A percentile compares a stretch with the other conserved stretches of the same genome.
phyloP scores from a whole-genome alignment of 2,329 filamentous ascomycete genomes.

The Domatiomyces globalis region DNA sequence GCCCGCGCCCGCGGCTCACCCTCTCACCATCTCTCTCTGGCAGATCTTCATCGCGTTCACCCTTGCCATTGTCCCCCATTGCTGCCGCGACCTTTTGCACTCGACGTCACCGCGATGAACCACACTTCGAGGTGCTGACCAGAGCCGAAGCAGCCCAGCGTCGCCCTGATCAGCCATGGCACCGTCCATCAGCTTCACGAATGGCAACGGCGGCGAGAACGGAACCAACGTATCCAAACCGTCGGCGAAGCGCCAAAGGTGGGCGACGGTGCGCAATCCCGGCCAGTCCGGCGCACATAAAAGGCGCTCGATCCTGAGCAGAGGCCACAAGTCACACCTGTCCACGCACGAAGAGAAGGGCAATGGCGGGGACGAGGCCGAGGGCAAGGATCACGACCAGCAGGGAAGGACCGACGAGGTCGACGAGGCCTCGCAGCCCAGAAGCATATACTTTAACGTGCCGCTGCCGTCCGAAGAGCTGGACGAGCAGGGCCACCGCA shows the following conservation, averaged over 20 bases:
- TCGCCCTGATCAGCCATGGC: neutral
- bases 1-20: too few species aligned
- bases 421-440: slow-evolving; percentile 27
- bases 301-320: slow-evolving; percentile 66
- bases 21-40: neutral
- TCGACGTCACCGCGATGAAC: neutral
- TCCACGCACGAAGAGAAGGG: slow-evolving; percentile 42
- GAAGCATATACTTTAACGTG: slow-evolving; percentile 72
- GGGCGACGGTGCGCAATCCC: slow-evolving; percentile 83
- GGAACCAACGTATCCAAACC: slow-evolving; percentile 38
- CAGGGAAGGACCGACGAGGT: slow-evolving; percentile 17
- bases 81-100: neutral
- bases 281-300: slow-evolving; percentile 64
- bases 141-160: neutral
- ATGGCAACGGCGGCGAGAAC: neutral
- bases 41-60: neutral
- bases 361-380: slow-evolving; percentile 25
- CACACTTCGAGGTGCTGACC: neutral
- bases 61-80: neutral
- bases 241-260: slow-evolving; percentile 64
- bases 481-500: slow-evolving; percentile 67
- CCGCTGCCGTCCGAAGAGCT: slow-evolving; percentile 59
- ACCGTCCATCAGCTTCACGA: neutral
- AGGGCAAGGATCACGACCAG: slow-evolving; percentile 4
- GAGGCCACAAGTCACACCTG: slow-evolving; percentile 48